Percentiles rank a stretch among this genome's conserved stretches.
These are phyloP conservation scores for Leptographium procerum DNA, from an alignment of 2,329 filamentous ascomycete species.

Conservation along the genomic window DNA sequence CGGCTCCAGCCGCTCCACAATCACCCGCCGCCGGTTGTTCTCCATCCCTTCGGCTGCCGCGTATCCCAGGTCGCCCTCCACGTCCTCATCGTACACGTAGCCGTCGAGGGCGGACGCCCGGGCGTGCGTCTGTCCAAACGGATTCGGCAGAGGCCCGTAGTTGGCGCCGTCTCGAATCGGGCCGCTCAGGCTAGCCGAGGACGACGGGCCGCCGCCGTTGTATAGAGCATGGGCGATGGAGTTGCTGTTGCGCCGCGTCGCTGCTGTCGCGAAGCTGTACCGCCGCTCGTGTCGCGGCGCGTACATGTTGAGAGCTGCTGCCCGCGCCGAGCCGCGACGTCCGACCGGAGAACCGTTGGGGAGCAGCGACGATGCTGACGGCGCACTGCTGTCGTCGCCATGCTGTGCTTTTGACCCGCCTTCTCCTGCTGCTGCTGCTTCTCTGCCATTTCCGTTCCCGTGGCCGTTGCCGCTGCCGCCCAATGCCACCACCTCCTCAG, in stretches of 20 bases:
- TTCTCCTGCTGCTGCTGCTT: no score
- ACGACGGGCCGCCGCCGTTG: conserved; percentile 18
- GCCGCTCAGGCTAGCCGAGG: no score
- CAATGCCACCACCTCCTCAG: conserved; percentile 24
- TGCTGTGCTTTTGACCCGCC: no score
- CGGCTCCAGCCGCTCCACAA: conserved; percentile 89
- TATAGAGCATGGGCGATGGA: conserved; percentile 43
- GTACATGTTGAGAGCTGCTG: conserved; percentile 28
- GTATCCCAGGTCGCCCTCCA: conserved; percentile 89
- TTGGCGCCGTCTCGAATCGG: background rate
- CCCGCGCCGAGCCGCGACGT: conserved; percentile 8
- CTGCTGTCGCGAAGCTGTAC: conserved; percentile 39
- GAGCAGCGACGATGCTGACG: no score
- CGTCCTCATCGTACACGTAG: conserved; percentile 42
- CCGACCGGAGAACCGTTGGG: no score
- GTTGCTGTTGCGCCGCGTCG: conserved; percentile 34
- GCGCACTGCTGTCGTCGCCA: background rate
- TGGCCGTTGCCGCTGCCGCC: background rate
- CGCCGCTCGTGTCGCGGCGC: conserved; percentile 38
- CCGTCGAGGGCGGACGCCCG: conserved; percentile 12
- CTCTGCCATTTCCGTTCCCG: no score
- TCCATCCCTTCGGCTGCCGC: conserved; percentile 91
- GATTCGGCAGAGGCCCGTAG: background rate
- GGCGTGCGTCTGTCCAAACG: background rate
- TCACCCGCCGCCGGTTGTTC: conserved; percentile 81